A percentile compares a stretch with the other conserved stretches of the same genome.
Conservation (phyloP, 768 basidiomycete species). For the Hortiboletus campestris region DNA sequence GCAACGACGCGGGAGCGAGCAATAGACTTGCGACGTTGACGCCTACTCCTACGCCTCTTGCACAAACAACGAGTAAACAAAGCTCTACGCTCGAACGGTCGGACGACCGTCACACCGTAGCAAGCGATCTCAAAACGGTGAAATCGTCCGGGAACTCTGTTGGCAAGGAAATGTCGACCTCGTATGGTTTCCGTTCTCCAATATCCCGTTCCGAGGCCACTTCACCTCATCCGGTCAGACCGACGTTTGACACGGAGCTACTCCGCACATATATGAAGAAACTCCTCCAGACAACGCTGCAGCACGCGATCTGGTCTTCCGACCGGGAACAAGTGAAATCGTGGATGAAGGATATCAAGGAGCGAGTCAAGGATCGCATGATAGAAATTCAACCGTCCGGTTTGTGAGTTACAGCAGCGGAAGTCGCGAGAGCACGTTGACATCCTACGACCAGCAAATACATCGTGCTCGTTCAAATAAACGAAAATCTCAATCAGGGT, state of each 20-base stretch:
- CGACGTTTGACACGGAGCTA: constrained; percentile 66
- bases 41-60: background rate
- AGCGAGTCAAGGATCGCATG: constrained; percentile 85
- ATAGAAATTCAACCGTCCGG: constrained; percentile 76
- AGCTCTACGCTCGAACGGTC: background rate
- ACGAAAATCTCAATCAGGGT: constrained; percentile 82
- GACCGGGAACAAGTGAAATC: constrained; percentile 68
- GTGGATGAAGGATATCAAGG: constrained; percentile 84
- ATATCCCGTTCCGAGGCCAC: constrained; percentile 60
- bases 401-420: constrained; percentile 55
- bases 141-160: background rate
- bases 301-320: constrained; percentile 61
- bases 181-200: constrained; percentile 54
- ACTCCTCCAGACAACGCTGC: constrained; percentile 67
- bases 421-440: constrained; percentile 13
- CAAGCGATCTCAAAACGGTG: background rate
- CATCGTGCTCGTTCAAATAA: constrained; percentile 81
- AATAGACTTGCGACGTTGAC: background rate
- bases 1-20: background rate
- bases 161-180: constrained; percentile 23
- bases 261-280: constrained; percentile 82
- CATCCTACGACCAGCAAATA: constrained; percentile 60
- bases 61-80: constrained; percentile 31
- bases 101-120: no score
- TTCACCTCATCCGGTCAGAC: constrained; percentile 45